phyloP scores from a whole-genome alignment of 1,284 basidiomycete genomes.

The Phellopilus nigrolimitatus region DNA sequence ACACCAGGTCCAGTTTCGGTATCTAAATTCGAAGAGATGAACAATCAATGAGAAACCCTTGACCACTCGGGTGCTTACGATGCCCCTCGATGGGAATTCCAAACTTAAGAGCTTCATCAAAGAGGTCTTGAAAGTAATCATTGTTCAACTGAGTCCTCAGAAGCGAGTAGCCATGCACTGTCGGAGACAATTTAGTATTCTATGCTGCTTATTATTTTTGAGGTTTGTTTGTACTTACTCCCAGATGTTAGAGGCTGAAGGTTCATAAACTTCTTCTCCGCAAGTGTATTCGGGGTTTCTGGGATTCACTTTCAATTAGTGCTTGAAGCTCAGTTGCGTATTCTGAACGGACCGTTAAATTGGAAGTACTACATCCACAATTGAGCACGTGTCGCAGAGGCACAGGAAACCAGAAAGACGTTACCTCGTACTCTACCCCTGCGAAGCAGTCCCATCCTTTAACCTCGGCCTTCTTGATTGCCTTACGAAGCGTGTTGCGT shows the following conservation, averaged over 20 bases:
- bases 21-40: conserved; percentile 43
- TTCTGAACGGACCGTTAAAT: conserved; percentile 63
- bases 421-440: conserved; percentile 89
- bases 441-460: conserved; percentile 63
- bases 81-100: conserved; percentile 87
- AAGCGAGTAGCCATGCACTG: conserved; percentile 94
- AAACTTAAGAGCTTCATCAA: conserved; percentile 72
- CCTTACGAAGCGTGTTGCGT: conserved; percentile 69
- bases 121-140: conserved; percentile 87
- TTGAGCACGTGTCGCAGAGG: neutral
- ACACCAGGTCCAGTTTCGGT: conserved; percentile 96
- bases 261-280: conserved; percentile 74
- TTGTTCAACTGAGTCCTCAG: conserved; percentile 84
- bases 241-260: conserved; percentile 84
- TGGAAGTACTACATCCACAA: conserved; percentile 75
- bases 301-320: neutral
- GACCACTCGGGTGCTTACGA: conserved; percentile 48
- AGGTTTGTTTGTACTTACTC: too few species aligned
- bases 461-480: conserved; percentile 45
- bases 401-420: neutral
- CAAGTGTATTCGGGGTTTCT: conserved; percentile 77
- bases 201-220: too few species aligned
- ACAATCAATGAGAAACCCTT: neutral
- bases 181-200: conserved; percentile 3
- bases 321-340: neutral